A percentile compares a stretch with the other conserved stretches of the same genome.
These are phyloP conservation scores for Kalaharituber pfeilii DNA, from an alignment of 2,329 filamentous ascomycete species.

Conservation along the genomic window DNA sequence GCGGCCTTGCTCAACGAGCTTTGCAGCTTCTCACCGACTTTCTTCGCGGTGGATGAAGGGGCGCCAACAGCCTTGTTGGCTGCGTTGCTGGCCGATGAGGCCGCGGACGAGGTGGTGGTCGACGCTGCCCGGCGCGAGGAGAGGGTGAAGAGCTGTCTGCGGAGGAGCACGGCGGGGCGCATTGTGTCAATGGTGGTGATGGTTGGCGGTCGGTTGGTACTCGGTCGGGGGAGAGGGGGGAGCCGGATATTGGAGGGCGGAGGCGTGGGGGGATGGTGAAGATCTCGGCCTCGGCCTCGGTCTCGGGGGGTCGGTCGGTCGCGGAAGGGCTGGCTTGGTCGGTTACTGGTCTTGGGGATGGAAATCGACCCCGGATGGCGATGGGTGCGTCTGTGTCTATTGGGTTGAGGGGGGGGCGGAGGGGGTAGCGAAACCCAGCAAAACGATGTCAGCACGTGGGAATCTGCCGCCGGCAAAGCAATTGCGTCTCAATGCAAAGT, in stretches of 20 bases:
- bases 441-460: too few relatives aligned
- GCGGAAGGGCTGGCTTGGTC: too few relatives aligned
- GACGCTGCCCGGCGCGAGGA: slow-evolving; percentile 34
- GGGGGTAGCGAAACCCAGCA: too few relatives aligned
- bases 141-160: slow-evolving; percentile 26
- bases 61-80: slow-evolving; percentile 24
- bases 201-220: background rate
- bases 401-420: too few relatives aligned
- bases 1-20: slow-evolving; percentile 31
- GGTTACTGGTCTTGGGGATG: too few relatives aligned
- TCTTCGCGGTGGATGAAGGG: slow-evolving; percentile 28
- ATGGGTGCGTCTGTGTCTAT: background rate
- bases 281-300: too few relatives aligned
- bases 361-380: background rate
- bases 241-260: slow-evolving; percentile 4
- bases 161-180: slow-evolving; percentile 31
- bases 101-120: slow-evolving; percentile 25
- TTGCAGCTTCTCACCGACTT: slow-evolving; percentile 26
- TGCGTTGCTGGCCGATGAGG: slow-evolving; percentile 29
- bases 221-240: slow-evolving; percentile 15
- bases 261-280: slow-evolving; percentile 6
- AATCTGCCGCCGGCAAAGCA: too few relatives aligned
- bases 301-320: too few relatives aligned
- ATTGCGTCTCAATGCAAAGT: too few relatives aligned
- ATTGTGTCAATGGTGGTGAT: slow-evolving; percentile 17